Percentiles rank a stretch among this genome's conserved stretches.
Conservation (phyloP, 129 eudicot species). For the Calendula officinalis region DNA sequence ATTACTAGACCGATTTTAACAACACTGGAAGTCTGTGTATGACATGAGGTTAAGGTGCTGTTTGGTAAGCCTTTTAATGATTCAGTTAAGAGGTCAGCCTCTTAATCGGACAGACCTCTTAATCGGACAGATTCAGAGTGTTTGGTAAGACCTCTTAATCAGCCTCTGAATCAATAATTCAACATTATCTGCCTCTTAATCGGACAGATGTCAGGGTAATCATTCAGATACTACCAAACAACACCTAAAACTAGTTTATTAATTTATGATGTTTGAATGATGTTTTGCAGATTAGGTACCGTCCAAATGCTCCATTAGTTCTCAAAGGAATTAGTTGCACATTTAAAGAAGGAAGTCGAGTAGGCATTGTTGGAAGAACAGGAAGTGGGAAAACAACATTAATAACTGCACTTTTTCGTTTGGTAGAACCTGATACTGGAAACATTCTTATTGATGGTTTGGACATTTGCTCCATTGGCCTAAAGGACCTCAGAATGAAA, state of each 20-base stretch:
- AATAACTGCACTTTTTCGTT: conserved; percentile 65
- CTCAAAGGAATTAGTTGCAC: conserved; percentile 82
- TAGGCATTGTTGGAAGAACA: conserved; percentile 86
- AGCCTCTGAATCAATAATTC: no score
- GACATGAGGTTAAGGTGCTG: no score
- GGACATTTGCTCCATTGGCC: conserved; percentile 66
- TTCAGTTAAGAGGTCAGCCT: no score
- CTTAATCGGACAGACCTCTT: no score
- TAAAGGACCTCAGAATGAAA: conserved; percentile 67
- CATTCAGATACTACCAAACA: no score
- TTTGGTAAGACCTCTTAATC: no score
- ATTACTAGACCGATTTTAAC: no score
- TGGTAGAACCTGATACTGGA: conserved; percentile 72
- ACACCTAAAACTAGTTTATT: neutral
- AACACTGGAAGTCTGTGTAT: no score
- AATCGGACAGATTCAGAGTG: no score
- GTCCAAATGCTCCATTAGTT: conserved; percentile 69
- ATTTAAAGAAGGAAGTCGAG: conserved; percentile 65
- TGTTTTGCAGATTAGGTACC: conserved; percentile 62
- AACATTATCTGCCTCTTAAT: no score
- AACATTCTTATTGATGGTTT: conserved; percentile 53
- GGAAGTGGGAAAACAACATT: conserved; percentile 91
- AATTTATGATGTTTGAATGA: neutral
- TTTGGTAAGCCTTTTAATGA: no score
- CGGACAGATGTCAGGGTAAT: no score